phyloP scores from a whole-genome alignment of 116 monocot genomes.

The Phalaenopsis hybrid region DNA sequence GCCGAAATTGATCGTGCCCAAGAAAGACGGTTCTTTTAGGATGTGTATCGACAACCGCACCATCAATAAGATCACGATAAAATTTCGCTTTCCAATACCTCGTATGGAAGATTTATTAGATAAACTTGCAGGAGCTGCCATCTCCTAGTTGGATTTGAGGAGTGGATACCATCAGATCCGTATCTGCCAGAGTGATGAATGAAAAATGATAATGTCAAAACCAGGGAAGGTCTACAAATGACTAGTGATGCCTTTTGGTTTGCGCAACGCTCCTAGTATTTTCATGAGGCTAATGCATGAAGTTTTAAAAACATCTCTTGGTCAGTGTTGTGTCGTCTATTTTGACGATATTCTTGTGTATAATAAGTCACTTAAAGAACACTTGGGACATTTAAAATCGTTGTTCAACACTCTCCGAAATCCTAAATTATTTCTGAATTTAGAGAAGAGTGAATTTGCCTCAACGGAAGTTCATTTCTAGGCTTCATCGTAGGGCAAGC shows the following conservation, averaged over 20 bases:
- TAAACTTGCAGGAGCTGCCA: background rate
- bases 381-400: background rate
- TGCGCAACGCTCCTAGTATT: background rate
- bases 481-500: background rate
- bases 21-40: background rate
- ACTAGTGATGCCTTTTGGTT: background rate
- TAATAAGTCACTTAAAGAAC: background rate
- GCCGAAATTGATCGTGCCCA: background rate
- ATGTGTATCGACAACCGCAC: background rate
- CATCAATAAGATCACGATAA: too few relatives aligned
- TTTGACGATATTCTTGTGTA: background rate
- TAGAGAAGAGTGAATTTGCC: background rate
- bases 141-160: background rate
- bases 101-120: background rate
- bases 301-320: background rate
- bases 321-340: background rate
- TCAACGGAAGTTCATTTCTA: background rate
- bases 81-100: background rate
- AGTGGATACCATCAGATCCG: background rate
- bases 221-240: background rate
- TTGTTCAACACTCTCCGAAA: background rate
- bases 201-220: background rate
- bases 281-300: background rate
- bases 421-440: background rate
- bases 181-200: background rate